Evolutionary conservation across 2,329 filamentous ascomycete species (phyloP).

Genomic region (Byssoonygena ceratinophila): DNA sequence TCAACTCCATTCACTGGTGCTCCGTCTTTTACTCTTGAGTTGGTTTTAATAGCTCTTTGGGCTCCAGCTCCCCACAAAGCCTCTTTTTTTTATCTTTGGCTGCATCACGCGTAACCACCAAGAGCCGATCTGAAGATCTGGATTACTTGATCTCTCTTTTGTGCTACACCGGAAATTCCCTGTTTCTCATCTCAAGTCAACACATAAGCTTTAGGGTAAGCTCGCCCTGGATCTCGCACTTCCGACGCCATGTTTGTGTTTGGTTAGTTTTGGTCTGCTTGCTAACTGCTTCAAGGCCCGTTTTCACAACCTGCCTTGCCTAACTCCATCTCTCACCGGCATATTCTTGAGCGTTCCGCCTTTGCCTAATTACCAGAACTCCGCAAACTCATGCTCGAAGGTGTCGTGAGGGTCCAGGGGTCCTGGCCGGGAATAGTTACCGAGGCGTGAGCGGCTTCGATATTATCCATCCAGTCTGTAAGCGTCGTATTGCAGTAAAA

Average conservation of each 20-base stretch:
- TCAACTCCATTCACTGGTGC: background rate
- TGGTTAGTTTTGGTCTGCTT: background rate
- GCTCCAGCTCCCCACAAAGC: slow-evolving; percentile 6
- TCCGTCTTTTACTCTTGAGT: background rate
- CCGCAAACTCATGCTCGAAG: slow-evolving; percentile 16
- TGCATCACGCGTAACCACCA: background rate
- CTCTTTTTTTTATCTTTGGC: background rate
- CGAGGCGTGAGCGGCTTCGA: background rate
- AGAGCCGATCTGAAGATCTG: background rate
- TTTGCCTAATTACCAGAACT: background rate
- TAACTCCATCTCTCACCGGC: background rate
- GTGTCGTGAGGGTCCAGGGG: slow-evolving; percentile 15
- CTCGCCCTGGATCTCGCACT: background rate
- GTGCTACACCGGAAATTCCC: background rate
- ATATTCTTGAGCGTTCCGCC: background rate
- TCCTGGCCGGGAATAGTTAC: slow-evolving; percentile 13
- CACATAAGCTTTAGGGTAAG: background rate
- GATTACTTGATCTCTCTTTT: background rate
- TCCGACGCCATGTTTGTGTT: background rate
- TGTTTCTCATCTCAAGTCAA: background rate
- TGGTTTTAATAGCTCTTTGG: slow-evolving; percentile 4
- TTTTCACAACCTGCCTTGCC: background rate
- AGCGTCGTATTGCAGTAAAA: slow-evolving; percentile 17
- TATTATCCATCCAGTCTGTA: background rate
- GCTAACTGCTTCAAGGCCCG: background rate